Evolutionary conservation across 305 asterid genomes (phyloP).

Genomic region (Ilex paraguariensis): DNA sequence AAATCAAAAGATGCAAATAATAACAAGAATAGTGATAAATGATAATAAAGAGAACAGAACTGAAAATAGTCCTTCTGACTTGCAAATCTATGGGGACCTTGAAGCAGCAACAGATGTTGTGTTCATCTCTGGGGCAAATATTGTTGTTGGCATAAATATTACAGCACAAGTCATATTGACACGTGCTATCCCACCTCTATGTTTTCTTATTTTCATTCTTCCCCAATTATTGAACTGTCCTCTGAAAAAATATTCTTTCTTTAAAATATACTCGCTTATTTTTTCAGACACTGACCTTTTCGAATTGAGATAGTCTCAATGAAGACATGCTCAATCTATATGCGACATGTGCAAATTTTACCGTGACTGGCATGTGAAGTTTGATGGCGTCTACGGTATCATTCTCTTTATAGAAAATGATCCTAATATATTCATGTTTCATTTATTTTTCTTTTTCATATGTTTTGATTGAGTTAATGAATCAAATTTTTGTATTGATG

Average conservation of each 20-base stretch:
- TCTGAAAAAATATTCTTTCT: background rate
- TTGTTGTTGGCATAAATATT: slow-evolving; percentile 79
- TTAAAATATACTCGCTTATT: background rate
- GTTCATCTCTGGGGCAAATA: slow-evolving; percentile 85
- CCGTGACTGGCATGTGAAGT: slow-evolving; percentile 89
- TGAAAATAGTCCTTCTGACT: background rate
- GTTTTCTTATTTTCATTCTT: too few species aligned
- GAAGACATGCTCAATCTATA: slow-evolving; percentile 64
- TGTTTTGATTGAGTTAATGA: too few species aligned
- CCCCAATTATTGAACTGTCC: background rate
- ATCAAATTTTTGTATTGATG: too few species aligned
- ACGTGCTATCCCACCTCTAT: slow-evolving; percentile 28
- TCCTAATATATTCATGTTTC: too few species aligned
- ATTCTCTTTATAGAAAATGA: too few species aligned
- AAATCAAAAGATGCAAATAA: too few species aligned
- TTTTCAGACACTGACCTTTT: slow-evolving; percentile 64
- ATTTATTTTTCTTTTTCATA: too few species aligned
- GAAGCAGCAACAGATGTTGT: slow-evolving; percentile 89
- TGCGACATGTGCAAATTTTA: slow-evolving; percentile 77
- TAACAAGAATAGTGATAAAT: too few species aligned
- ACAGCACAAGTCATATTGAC: slow-evolving; percentile 81
- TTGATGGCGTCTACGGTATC: slow-evolving; percentile 75
- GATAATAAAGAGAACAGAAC: too few species aligned
- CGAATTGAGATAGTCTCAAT: slow-evolving; percentile 57
- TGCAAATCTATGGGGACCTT: slow-evolving; percentile 87